Evolutionary conservation across 176 grass and related monocot genomes (phyloP).

Genomic region (Bromus sterilis): DNA sequence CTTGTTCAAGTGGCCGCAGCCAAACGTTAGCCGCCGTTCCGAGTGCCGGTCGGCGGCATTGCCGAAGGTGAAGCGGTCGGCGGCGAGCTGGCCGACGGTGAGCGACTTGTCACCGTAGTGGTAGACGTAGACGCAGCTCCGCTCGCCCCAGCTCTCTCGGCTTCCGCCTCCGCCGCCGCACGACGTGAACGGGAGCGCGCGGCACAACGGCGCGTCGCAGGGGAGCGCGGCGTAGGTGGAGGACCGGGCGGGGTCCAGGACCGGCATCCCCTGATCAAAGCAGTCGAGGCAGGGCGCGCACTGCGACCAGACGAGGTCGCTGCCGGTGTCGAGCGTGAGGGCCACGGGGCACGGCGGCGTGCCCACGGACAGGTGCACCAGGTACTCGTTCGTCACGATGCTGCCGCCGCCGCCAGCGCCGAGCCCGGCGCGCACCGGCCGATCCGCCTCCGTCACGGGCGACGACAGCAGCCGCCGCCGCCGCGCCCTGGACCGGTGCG

Average conservation of each 20-base stretch:
- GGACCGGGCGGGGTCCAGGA: slow-evolving; percentile 44
- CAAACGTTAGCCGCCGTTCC: slow-evolving; percentile 37
- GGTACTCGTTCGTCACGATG: slow-evolving; percentile 66
- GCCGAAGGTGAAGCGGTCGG: slow-evolving; percentile 50
- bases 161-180: slow-evolving; percentile 16
- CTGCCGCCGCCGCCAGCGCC: not conserved
- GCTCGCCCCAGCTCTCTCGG: not conserved
- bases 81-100: slow-evolving; percentile 42
- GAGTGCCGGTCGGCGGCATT: not conserved
- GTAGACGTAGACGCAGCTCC: slow-evolving; percentile 45
- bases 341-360: slow-evolving; percentile 49
- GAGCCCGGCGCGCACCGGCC: not conserved
- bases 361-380: slow-evolving; percentile 49
- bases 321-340: slow-evolving; percentile 74
- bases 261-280: slow-evolving; percentile 43
- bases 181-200: slow-evolving; percentile 22
- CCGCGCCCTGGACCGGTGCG: slow-evolving; percentile 23
- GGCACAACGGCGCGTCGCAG: slow-evolving; percentile 37
- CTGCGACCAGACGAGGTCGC: slow-evolving; percentile 91
- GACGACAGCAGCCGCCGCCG: not conserved
- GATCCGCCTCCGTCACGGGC: not conserved
- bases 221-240: slow-evolving; percentile 50
- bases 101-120: slow-evolving; percentile 58
- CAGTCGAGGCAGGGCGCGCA: slow-evolving; percentile 63
- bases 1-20: slow-evolving; percentile 62